Evolutionary conservation across 441 rosid species (phyloP).

Genomic region (Eruca vesicaria): DNA sequence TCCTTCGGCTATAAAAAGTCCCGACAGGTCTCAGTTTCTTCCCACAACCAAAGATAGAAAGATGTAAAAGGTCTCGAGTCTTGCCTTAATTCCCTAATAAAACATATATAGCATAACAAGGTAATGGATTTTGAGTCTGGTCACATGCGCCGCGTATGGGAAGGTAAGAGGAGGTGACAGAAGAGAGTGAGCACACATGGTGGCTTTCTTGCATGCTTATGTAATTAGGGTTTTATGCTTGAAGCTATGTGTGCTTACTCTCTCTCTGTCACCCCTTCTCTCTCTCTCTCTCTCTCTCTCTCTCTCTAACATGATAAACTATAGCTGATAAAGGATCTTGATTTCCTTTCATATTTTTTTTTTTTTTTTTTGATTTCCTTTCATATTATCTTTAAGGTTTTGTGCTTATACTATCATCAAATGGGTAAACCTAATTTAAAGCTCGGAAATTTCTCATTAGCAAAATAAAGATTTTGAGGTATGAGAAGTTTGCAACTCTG

Average conservation of each 20-base stretch:
- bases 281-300: conserved; percentile 1
- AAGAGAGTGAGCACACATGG: conserved; percentile 50
- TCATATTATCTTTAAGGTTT: neutral
- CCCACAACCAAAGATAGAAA: conserved; percentile 40
- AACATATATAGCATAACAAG: too few species aligned
- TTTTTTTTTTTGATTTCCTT: conserved; percentile 1
- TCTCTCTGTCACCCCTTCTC: conserved; percentile 42
- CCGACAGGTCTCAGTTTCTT: conserved; percentile 38
- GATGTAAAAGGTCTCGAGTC: conserved; percentile 19
- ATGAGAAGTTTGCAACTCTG: neutral
- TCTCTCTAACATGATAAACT: neutral
- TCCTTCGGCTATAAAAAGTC: conserved; percentile 55
- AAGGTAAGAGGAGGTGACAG: conserved; percentile 46
- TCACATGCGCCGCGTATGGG: too few species aligned
- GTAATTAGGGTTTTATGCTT: conserved; percentile 34
- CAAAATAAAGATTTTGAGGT: neutral
- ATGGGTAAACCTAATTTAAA: neutral
- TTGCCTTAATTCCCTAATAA: neutral
- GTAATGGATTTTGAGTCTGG: too few species aligned
- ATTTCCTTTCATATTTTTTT: too few species aligned
- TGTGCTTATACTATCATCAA: neutral
- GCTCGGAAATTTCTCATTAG: neutral
- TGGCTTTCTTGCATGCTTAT: conserved; percentile 41
- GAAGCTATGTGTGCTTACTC: conserved; percentile 46
- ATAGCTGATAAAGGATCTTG: neutral